phyloP scores from a whole-genome alignment of 2,329 filamentous ascomycete species.

The Epichloe glyceriae region DNA sequence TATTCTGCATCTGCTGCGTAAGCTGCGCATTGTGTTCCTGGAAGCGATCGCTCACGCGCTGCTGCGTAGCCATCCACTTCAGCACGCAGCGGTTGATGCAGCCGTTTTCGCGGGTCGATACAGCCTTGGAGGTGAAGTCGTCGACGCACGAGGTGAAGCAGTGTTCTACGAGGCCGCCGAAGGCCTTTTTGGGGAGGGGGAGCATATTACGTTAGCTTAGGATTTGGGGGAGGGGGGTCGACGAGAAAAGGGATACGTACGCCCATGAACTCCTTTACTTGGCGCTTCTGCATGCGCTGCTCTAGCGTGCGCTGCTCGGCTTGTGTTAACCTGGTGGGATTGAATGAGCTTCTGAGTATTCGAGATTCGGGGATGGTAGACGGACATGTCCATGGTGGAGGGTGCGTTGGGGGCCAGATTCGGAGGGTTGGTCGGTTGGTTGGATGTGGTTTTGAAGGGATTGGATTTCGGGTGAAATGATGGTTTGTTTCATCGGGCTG shows the following conservation, averaged over 20 bases:
- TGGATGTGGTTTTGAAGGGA: background rate
- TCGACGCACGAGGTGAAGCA: slow-evolving; percentile 97
- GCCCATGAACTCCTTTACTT: slow-evolving; percentile 98
- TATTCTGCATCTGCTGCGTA: slow-evolving; percentile 36
- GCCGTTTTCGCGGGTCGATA: slow-evolving; percentile 75
- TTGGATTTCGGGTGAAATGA: slow-evolving; percentile 9
- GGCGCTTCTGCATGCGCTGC: slow-evolving; percentile 89
- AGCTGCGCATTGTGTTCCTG: slow-evolving; percentile 54
- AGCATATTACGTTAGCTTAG: too few relatives aligned
- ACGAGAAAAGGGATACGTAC: slow-evolving; percentile 40
- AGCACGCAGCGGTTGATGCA: slow-evolving; percentile 92
- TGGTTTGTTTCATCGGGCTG: background rate
- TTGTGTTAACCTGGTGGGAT: slow-evolving; percentile 43
- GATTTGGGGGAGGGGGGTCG: background rate
- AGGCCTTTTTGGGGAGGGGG: slow-evolving; percentile 18
- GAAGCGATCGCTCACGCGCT: slow-evolving; percentile 86
- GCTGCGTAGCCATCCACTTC: slow-evolving; percentile 87
- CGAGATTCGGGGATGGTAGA: background rate
- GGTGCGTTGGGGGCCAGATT: background rate
- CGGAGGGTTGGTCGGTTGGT: background rate
- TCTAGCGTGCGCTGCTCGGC: slow-evolving; percentile 88
- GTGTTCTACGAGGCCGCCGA: slow-evolving; percentile 47
- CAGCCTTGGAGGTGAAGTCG: slow-evolving; percentile 95
- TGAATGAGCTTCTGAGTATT: slow-evolving; percentile 2
- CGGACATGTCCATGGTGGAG: slow-evolving; percentile 10